A percentile compares a stretch with the other conserved stretches of the same genome.
These are phyloP conservation scores for Mortierella alpina DNA, from an alignment of 192 early-diverging fungal species.

Conservation along the genomic window DNA sequence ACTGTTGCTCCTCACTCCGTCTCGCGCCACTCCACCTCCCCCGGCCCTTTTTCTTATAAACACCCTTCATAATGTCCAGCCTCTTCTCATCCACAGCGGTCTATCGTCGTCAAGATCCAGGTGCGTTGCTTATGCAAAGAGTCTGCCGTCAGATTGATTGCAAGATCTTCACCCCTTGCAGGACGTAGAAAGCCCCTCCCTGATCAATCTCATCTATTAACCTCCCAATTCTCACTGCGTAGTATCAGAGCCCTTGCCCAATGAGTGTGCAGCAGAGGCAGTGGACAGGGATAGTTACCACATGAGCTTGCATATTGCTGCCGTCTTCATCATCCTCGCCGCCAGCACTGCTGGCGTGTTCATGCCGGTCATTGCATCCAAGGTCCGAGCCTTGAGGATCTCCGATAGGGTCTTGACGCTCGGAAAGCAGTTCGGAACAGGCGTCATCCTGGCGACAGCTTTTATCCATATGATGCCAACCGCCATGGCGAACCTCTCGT, in stretches of 20 bases:
- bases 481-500: conserved; percentile 64
- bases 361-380: conserved; percentile 61
- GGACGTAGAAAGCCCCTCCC: background rate
- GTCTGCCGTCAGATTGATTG: background rate
- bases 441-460: conserved; percentile 79
- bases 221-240: background rate
- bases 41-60: background rate
- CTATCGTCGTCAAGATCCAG: conserved; percentile 4
- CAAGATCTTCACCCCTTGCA: background rate
- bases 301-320: conserved; percentile 56
- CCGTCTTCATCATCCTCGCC: conserved; percentile 66
- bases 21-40: background rate
- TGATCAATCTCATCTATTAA: background rate
- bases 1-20: background rate
- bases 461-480: conserved; percentile 79
- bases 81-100: background rate
- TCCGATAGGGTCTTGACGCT: conserved; percentile 1
- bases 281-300: background rate
- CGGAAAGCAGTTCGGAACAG: conserved; percentile 62
- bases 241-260: background rate
- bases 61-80: background rate
- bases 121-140: background rate
- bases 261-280: conserved; percentile 12
- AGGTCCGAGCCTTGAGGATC: background rate
- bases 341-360: conserved; percentile 63